Conservation (phyloP, 495 filamentous ascomycete genomes). For the Cenococcum geophilum region DNA sequence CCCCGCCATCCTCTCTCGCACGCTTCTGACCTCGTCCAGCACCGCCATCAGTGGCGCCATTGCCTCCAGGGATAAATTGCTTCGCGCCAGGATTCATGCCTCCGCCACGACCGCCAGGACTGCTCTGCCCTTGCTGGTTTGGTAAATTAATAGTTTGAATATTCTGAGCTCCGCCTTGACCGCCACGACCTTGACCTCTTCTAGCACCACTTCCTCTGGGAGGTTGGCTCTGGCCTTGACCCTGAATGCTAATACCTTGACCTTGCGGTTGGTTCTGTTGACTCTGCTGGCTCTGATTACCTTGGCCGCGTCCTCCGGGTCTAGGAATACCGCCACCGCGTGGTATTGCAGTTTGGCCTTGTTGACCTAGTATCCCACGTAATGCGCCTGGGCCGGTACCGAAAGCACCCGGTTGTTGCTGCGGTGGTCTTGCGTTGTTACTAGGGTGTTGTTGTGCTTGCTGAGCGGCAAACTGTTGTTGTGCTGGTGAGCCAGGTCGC, state of each 20-base stretch:
- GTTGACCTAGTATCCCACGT: slow-evolving; percentile 24
- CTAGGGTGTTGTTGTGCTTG: slow-evolving; percentile 12
- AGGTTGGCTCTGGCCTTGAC: slow-evolving; percentile 9
- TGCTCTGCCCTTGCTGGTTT: background rate
- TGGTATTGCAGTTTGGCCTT: slow-evolving; percentile 15
- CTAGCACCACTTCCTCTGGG: slow-evolving; percentile 1
- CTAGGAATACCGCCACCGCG: slow-evolving; percentile 26
- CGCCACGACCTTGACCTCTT: slow-evolving; percentile 1
- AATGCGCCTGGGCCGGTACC: slow-evolving; percentile 35
- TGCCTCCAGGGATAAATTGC: slow-evolving; percentile 10
- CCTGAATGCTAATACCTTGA: background rate
- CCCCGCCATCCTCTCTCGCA: slow-evolving; percentile 6
- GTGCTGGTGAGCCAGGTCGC: slow-evolving; percentile 18
- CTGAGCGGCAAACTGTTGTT: slow-evolving; percentile 10
- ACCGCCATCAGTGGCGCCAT: background rate
- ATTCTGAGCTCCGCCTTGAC: background rate
- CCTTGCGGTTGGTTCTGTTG: slow-evolving; percentile 11
- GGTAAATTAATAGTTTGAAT: background rate
- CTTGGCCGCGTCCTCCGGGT: slow-evolving; percentile 15
- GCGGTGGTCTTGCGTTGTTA: background rate
- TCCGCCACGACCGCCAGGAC: background rate
- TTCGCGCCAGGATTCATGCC: slow-evolving; percentile 14
- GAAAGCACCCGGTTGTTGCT: slow-evolving; percentile 6
- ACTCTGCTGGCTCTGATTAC: slow-evolving; percentile 15
- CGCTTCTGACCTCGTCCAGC: background rate